These are phyloP conservation scores for Beauveria sp. DNA, from an alignment of 2,329 filamentous ascomycete species.

Conservation along the genomic window DNA sequence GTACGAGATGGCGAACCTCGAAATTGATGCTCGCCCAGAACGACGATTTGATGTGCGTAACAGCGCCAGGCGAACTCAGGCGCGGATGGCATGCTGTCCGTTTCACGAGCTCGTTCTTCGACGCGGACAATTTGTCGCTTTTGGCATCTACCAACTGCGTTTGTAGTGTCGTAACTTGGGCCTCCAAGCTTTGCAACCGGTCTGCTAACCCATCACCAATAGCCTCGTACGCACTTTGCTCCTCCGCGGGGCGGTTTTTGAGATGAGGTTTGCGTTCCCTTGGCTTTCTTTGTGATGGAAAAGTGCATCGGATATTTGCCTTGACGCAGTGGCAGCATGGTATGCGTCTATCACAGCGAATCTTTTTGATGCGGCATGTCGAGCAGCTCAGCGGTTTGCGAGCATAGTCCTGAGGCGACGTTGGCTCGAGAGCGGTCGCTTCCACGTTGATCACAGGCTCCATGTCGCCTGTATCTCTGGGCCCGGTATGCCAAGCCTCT, in stretches of 20 bases:
- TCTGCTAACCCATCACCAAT: not conserved
- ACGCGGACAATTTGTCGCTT: not conserved
- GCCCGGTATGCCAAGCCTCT: too few relatives aligned
- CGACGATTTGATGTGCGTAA: not conserved
- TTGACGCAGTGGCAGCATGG: conserved; percentile 8
- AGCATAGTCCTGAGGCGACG: not conserved
- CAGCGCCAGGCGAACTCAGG: not conserved
- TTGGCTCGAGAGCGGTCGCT: not conserved
- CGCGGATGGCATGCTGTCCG: not conserved
- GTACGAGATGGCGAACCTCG: not conserved
- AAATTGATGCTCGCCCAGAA: conserved; percentile 10
- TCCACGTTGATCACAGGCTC: not conserved
- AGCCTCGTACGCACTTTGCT: not conserved
- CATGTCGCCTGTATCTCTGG: not conserved
- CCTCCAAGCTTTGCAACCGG: not conserved
- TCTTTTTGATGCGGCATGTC: conserved; percentile 6
- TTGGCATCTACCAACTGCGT: not conserved
- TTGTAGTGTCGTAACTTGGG: not conserved
- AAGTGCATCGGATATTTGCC: conserved; percentile 3
- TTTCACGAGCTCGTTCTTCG: not conserved
- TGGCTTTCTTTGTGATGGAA: not conserved
- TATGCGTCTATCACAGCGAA: conserved; percentile 4
- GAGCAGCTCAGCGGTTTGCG: conserved; percentile 7
- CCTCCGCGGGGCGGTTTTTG: not conserved
- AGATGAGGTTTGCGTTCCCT: conserved; percentile 1